phyloP scores from a whole-genome alignment of 352 stramenopile species.

The Globisporangium megalacanthum region DNA sequence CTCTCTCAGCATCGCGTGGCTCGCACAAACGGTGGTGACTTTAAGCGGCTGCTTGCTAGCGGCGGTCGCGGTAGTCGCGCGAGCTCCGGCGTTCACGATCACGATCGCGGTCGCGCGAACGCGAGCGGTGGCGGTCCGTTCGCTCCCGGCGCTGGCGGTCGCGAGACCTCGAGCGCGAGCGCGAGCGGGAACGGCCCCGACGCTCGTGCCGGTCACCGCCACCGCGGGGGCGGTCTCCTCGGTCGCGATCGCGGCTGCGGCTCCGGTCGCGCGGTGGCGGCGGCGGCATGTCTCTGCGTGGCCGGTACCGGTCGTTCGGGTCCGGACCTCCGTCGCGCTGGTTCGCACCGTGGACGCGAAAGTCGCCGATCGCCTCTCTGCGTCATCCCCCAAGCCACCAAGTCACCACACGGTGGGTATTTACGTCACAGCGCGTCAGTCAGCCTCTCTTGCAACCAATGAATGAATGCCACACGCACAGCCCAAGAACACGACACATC shows the following conservation, averaged over 20 bases:
- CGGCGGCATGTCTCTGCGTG: constrained; percentile 15
- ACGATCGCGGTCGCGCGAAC: constrained; percentile 36
- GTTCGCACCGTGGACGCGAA: constrained; percentile 4
- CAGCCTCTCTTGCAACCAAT: too few relatives aligned
- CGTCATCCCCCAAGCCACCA: too few relatives aligned
- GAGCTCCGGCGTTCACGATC: too few relatives aligned
- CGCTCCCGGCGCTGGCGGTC: constrained; percentile 32
- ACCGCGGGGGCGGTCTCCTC: constrained; percentile 20
- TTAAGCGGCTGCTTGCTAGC: too few relatives aligned
- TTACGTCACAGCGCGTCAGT: too few relatives aligned
- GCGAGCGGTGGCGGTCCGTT: constrained; percentile 19
- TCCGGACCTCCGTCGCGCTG: constrained; percentile 29
- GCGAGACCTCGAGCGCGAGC: constrained; percentile 34
- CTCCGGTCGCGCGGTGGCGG: constrained; percentile 16
- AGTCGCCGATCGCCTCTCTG: constrained; percentile 22
- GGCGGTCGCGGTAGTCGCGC: constrained; percentile 44
- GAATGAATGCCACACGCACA: not conserved
- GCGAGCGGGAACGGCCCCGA: constrained; percentile 26
- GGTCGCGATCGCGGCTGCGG: constrained; percentile 40
- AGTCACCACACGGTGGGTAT: too few relatives aligned
- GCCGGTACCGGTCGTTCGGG: constrained; percentile 28
- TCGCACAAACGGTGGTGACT: too few relatives aligned
- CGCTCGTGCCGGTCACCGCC: constrained; percentile 16
- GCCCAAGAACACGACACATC: not conserved
- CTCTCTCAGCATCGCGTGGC: not conserved